Evolutionary conservation across 192 early-diverging fungal genomes (phyloP).

Genomic region (Paraglomus brasilianum): DNA sequence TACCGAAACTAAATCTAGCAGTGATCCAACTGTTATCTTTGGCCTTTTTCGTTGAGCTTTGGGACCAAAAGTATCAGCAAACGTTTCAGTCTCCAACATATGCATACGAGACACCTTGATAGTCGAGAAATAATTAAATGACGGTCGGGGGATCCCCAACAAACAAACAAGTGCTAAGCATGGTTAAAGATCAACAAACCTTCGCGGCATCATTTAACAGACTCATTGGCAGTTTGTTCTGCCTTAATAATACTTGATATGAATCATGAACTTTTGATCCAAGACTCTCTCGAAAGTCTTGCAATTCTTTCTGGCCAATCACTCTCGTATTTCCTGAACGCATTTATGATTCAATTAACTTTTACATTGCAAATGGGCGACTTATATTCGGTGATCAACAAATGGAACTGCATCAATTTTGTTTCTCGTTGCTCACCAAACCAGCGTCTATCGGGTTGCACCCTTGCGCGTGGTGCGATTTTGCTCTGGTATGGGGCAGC

Average conservation of each 20-base stretch:
- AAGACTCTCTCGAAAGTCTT: conserved; percentile 90
- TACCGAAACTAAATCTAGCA: conserved; percentile 77
- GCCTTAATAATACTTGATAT: conserved; percentile 89
- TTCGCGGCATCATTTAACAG: conserved; percentile 80
- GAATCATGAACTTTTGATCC: conserved; percentile 85
- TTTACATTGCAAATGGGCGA: background rate
- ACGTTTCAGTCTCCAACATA: conserved; percentile 93
- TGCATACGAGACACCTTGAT: conserved; percentile 59
- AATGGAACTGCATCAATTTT: too few species aligned
- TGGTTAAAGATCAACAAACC: conserved; percentile 44
- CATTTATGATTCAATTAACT: background rate
- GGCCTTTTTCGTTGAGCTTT: conserved; percentile 94
- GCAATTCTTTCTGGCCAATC: conserved; percentile 91
- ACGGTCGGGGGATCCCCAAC: background rate
- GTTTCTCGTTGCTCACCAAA: conserved; percentile 81
- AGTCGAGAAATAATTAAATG: conserved; percentile 32
- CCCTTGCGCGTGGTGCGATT: conserved; percentile 73
- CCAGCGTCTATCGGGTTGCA: conserved; percentile 95
- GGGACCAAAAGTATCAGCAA: conserved; percentile 89
- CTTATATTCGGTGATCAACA: too few species aligned
- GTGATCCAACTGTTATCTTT: conserved; percentile 69
- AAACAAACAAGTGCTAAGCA: background rate
- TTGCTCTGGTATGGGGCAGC: conserved; percentile 85
- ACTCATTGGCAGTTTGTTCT: conserved; percentile 96
- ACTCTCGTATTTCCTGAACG: conserved; percentile 82